Conservation (phyloP, 2,329 filamentous ascomycete genomes). For the Microascus cirrosus region DNA sequence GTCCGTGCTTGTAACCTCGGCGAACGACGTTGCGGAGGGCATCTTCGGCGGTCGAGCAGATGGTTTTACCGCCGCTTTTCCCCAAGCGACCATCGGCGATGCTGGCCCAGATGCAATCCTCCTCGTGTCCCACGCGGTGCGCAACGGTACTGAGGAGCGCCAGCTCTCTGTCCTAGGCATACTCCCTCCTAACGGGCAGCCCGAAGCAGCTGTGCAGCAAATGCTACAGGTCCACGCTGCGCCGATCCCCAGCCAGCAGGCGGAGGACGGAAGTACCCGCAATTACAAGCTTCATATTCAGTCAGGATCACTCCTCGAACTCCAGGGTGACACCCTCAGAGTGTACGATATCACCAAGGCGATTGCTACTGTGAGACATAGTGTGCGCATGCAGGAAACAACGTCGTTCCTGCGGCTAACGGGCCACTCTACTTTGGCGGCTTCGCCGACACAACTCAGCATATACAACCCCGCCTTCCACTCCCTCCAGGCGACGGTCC, state of each 20-base stretch:
- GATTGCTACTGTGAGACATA: slow-evolving; percentile 48
- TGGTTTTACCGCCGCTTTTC: slow-evolving; percentile 9
- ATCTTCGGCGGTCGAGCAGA: slow-evolving; percentile 44
- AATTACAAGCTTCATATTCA: slow-evolving; percentile 49
- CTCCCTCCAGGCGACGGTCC: slow-evolving; percentile 41
- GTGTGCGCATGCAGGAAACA: slow-evolving; percentile 36
- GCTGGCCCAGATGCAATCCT: slow-evolving; percentile 40
- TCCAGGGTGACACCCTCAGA: slow-evolving; percentile 39
- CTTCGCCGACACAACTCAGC: slow-evolving; percentile 42
- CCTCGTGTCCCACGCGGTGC: slow-evolving; percentile 16
- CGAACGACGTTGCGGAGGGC: slow-evolving; percentile 38
- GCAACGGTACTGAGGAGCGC: slow-evolving; percentile 11
- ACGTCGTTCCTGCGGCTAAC: slow-evolving; percentile 57
- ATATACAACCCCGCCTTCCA: slow-evolving; percentile 62
- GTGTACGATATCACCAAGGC: slow-evolving; percentile 54
- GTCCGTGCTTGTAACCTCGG: slow-evolving; percentile 31
- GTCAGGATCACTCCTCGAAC: slow-evolving; percentile 52
- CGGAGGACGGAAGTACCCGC: neutral
- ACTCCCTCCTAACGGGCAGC: slow-evolving; percentile 5
- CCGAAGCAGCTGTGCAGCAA: slow-evolving; percentile 18
- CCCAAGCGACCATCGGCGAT: slow-evolving; percentile 2
- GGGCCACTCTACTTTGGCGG: slow-evolving; percentile 51
- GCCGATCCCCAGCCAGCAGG: slow-evolving; percentile 18
- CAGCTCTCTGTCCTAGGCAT: slow-evolving; percentile 22
- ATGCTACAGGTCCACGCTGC: slow-evolving; percentile 27